Evolutionary conservation across 1,284 basidiomycete species (phyloP).

Genomic region (Golubevia pallescens): DNA sequence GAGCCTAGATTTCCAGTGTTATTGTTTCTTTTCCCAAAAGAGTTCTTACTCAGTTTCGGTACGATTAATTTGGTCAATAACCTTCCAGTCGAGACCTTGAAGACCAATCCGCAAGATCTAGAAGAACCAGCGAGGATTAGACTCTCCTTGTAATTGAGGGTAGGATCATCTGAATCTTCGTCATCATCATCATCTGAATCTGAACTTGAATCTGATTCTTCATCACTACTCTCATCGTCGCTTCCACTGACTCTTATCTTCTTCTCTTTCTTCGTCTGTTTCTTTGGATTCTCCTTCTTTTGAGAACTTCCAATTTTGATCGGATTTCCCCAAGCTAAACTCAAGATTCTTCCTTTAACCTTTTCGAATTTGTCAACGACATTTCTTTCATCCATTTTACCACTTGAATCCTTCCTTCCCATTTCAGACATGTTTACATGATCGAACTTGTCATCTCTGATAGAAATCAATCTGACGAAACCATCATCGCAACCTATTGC

Average conservation of each 20-base stretch:
- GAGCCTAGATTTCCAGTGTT: slow-evolving; percentile 18
- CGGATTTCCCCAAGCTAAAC: slow-evolving; percentile 48
- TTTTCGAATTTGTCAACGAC: slow-evolving; percentile 15
- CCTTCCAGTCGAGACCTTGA: slow-evolving; percentile 45
- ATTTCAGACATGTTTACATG: slow-evolving; percentile 17
- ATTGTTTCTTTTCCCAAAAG: slow-evolving; percentile 23
- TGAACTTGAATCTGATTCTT: slow-evolving; percentile 9
- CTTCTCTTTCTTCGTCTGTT: background rate
- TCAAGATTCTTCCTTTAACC: slow-evolving; percentile 20
- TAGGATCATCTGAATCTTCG: slow-evolving; percentile 43
- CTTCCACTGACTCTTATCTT: too few relatives aligned
- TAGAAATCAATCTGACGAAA: slow-evolving; percentile 49
- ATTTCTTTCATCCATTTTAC: slow-evolving; percentile 13
- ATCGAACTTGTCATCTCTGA: slow-evolving; percentile 48
- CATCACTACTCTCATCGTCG: background rate
- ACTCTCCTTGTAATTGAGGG: slow-evolving; percentile 6
- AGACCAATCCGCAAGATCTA: slow-evolving; percentile 43
- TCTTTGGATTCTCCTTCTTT: background rate
- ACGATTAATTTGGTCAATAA: slow-evolving; percentile 40
- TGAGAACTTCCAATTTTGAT: background rate
- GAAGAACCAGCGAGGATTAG: slow-evolving; percentile 50
- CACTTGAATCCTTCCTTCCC: background rate
- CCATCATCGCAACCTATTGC: slow-evolving; percentile 63
- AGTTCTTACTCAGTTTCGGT: slow-evolving; percentile 19
- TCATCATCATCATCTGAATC: slow-evolving; percentile 33